phyloP scores from a whole-genome alignment of 176 grass and related monocot species.

The Elymus sibiricus region DNA sequence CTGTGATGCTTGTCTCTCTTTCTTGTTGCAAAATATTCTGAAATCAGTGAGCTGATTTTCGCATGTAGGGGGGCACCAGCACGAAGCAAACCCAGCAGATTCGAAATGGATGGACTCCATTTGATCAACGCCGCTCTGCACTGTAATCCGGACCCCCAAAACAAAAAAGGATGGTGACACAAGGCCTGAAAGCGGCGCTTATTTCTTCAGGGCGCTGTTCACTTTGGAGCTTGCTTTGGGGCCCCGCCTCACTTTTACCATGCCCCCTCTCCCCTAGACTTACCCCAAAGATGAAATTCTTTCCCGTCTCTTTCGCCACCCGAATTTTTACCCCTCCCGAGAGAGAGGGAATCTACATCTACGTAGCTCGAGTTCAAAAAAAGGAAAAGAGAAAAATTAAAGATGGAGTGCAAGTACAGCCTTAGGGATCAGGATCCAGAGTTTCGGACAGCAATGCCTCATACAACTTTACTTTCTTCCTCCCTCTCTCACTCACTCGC shows the following conservation, averaged over 20 bases:
- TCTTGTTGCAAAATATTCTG: not conserved
- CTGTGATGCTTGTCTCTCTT: not conserved
- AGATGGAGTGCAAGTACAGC: slow-evolving; percentile 24
- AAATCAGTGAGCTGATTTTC: slow-evolving; percentile 11
- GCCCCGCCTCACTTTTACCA: slow-evolving; percentile 35
- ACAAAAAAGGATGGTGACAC: slow-evolving; percentile 36
- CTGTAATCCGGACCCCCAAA: not conserved
- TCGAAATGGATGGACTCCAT: slow-evolving; percentile 14
- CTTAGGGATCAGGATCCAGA: slow-evolving; percentile 52
- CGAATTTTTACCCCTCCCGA: slow-evolving; percentile 16
- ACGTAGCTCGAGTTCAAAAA: not conserved
- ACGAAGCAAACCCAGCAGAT: slow-evolving; percentile 14
- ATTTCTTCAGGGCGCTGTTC: slow-evolving; percentile 52
- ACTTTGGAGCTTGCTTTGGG: slow-evolving; percentile 52
- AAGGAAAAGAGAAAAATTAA: not conserved
- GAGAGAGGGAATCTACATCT: slow-evolving; percentile 41
- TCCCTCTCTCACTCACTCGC: not conserved
- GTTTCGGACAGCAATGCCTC: slow-evolving; percentile 33
- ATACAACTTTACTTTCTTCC: slow-evolving; percentile 30
- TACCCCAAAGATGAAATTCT: slow-evolving; percentile 35
- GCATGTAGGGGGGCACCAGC: not conserved
- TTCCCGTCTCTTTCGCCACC: slow-evolving; percentile 30
- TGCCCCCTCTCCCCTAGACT: slow-evolving; percentile 43
- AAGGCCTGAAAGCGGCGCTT: slow-evolving; percentile 45
- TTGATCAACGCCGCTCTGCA: not conserved